These are phyloP conservation scores for Penicillium flavigenum DNA, from an alignment of 495 filamentous ascomycete species.

Conservation along the genomic window DNA sequence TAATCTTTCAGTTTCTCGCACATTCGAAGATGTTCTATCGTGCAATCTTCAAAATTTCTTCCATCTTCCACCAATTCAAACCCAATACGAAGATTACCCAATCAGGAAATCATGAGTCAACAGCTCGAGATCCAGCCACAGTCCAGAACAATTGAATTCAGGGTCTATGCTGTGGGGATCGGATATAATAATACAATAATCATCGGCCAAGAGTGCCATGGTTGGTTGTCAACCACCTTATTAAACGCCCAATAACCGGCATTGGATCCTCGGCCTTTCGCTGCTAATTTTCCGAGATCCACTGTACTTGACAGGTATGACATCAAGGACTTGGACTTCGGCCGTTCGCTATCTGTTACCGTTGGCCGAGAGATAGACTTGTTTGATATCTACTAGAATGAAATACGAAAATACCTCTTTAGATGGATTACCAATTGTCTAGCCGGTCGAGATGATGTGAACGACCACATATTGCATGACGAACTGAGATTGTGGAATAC, in stretches of 20 bases:
- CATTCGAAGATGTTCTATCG: neutral
- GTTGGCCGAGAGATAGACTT: neutral
- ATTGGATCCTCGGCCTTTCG: neutral
- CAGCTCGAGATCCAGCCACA: neutral
- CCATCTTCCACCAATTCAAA: neutral
- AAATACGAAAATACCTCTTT: too few relatives aligned
- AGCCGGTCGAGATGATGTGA: neutral
- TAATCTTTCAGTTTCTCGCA: neutral
- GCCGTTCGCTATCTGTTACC: neutral
- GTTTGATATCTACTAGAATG: neutral
- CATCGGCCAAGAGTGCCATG: constrained; percentile 3
- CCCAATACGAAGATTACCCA: too few relatives aligned
- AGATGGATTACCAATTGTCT: neutral
- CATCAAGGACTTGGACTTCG: constrained; percentile 2
- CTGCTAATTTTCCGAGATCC: neutral
- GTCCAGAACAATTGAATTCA: neutral
- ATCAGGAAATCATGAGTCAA: neutral
- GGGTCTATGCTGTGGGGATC: neutral
- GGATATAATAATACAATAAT: neutral
- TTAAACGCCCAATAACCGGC: neutral
- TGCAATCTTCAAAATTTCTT: neutral
- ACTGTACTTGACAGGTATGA: neutral
- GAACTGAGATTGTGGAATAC: neutral
- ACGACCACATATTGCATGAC: neutral
- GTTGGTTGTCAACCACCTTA: neutral